Percentiles rank a stretch among this genome's conserved stretches.
phyloP scores from a whole-genome alignment of 2,329 filamentous ascomycete species.

The Orbilia ellipsospora region DNA sequence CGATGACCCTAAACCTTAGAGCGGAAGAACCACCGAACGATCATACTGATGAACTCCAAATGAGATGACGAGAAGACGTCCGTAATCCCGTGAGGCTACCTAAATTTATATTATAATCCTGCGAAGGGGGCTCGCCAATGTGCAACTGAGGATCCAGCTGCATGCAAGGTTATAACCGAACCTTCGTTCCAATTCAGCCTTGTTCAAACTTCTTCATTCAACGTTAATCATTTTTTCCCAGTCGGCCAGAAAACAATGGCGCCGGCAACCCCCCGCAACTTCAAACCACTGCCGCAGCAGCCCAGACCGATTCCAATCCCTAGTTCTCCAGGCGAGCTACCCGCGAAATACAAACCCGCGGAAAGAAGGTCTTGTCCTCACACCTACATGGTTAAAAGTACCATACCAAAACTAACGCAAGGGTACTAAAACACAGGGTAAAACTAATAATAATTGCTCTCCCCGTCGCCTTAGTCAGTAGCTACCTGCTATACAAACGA shows the following conservation, averaged over 20 bases:
- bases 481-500: slow-evolving; percentile 57
- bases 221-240: too few relatives aligned
- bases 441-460: slow-evolving; percentile 57
- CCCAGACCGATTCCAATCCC: slow-evolving; percentile 38
- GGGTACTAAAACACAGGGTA: slow-evolving; percentile 33
- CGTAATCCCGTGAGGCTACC: too few relatives aligned
- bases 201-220: background rate
- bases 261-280: slow-evolving; percentile 7
- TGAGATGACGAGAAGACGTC: too few relatives aligned
- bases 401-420: background rate
- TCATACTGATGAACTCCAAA: too few relatives aligned
- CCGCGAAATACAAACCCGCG: slow-evolving; percentile 56
- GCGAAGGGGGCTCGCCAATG: background rate
- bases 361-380: slow-evolving; percentile 33
- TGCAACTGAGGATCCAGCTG: background rate
- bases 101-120: background rate
- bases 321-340: slow-evolving; percentile 53
- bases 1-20: too few relatives aligned
- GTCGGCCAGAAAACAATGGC: slow-evolving; percentile 10
- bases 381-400: background rate
- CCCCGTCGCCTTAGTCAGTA: slow-evolving; percentile 58
- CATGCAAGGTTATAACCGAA: background rate
- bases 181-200: background rate
- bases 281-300: background rate
- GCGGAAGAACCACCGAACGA: too few relatives aligned